Conservation (phyloP, 1,139 yeast genomes). For the Nakaseomyces delphensis region DNA sequence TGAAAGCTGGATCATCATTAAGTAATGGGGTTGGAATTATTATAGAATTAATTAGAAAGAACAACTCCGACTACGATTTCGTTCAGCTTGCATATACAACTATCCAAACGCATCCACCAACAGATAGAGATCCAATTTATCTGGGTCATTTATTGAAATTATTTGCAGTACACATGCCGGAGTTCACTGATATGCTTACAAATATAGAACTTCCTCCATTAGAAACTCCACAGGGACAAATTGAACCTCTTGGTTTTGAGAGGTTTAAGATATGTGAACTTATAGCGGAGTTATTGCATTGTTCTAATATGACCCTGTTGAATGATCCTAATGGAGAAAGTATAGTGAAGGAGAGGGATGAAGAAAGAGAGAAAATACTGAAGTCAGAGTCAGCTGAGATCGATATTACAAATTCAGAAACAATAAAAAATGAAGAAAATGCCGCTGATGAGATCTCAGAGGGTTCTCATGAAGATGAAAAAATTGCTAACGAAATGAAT, state of each 20-base stretch:
- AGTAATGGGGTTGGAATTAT: slow-evolving; percentile 95
- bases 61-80: slow-evolving; percentile 90
- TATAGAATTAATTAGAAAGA: slow-evolving; percentile 89
- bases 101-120: slow-evolving; percentile 87
- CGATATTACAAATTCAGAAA: not conserved
- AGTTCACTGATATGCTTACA: slow-evolving; percentile 52
- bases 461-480: slow-evolving; percentile 7
- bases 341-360: slow-evolving; percentile 70
- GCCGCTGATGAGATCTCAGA: not conserved
- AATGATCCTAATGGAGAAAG: slow-evolving; percentile 78
- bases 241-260: slow-evolving; percentile 93
- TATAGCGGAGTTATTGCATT: slow-evolving; percentile 87
- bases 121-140: slow-evolving; percentile 89
- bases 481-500: slow-evolving; percentile 7
- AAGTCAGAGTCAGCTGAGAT: slow-evolving; percentile 2
- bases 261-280: slow-evolving; percentile 92
- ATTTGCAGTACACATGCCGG: slow-evolving; percentile 66
- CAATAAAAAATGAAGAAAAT: slow-evolving; percentile 5
- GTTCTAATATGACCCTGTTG: slow-evolving; percentile 89
- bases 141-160: slow-evolving; percentile 77
- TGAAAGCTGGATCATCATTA: slow-evolving; percentile 82
- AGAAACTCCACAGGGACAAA: slow-evolving; percentile 62
- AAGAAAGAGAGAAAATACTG: slow-evolving; percentile 38
- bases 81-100: slow-evolving; percentile 84
- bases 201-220: slow-evolving; percentile 35